These are phyloP conservation scores for Argentina anserina DNA, from an alignment of 306 rosid genomes.

Conservation along the genomic window DNA sequence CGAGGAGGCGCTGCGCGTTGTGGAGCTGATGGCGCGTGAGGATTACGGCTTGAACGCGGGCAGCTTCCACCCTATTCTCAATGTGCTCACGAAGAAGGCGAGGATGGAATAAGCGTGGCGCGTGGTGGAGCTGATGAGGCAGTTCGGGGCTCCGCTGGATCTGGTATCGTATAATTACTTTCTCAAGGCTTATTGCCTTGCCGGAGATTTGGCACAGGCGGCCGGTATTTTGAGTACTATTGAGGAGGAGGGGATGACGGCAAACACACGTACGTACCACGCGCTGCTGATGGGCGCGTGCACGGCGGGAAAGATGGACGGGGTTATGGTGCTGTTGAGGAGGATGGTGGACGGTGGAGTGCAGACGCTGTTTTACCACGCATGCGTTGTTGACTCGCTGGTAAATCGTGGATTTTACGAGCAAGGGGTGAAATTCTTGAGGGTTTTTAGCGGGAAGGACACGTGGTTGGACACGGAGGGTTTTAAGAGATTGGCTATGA, in stretches of 20 bases:
- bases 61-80: conserved; percentile 43
- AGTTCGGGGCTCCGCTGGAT: conserved; percentile 29
- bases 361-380: conserved; percentile 32
- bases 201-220: conserved; percentile 30
- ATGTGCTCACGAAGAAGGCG: conserved; percentile 24
- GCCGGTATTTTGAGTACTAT: conserved; percentile 31
- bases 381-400: conserved; percentile 31
- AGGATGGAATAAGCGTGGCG: conserved; percentile 33
- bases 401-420: conserved; percentile 23
- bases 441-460: conserved; percentile 39
- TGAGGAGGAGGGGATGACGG: conserved; percentile 30
- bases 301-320: conserved; percentile 44
- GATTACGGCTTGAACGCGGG: conserved; percentile 10
- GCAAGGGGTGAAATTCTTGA: conserved; percentile 42
- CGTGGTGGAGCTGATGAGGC: conserved; percentile 40
- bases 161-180: conserved; percentile 32
- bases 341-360: conserved; percentile 64
- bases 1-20: conserved; percentile 35
- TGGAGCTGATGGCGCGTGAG: conserved; percentile 34
- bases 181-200: conserved; percentile 29
- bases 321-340: conserved; percentile 51
- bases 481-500: conserved; percentile 44
- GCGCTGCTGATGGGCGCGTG: conserved; percentile 63
- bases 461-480: conserved; percentile 31
- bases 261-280: conserved; percentile 48